Base-by-base conservation (phyloP, 768 basidiomycete genomes). In the Rubroboletus satanas region DNA sequence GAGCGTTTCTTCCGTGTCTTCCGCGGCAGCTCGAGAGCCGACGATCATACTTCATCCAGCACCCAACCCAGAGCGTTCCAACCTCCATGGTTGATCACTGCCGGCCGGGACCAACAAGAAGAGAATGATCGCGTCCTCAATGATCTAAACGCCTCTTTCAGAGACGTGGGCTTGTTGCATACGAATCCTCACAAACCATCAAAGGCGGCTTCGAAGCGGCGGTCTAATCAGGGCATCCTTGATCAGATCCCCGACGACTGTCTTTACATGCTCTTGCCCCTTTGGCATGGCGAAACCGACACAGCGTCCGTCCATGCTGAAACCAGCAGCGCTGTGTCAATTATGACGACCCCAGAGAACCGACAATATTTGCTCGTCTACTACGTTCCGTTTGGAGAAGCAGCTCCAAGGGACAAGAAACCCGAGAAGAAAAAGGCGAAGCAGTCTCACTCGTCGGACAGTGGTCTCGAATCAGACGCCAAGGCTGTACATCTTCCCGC, bases 241-340 rank as follows among this genome's bases (percentile, higher is more conserved):
- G 76, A 80, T 33, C 74, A 81, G 33, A 76, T 92, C 36, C 85
- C 86, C 0, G 70, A 79, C 6, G 88, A 91, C 14, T 81, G 82
- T 23, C 74, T 91, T 49, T 90, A 86, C 67, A 92, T 93, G 90
- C 78, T 91, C 26, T 75, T 93, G 17, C 90, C 90, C 15, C 75
- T 93, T n/a, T 93, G 90, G 89, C 83, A 86, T 9, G 80, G 84
- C 17, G 85, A 88, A 60, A 88, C 82, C 1, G 88, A 88, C 66
- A 64, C 79, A 71, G 74, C 43, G 57, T 65, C 45, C 55, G 55
- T 54, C 65, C 65, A 45, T 8, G 12, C 52, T 14, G 63, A 66
- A 14, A 55, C 55, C 10, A 64, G 59, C 47, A 61, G 61, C 64
- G 43, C 67, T 5, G 61, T 71, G 32, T 74, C 79, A 12, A 43